These are phyloP conservation scores for Musa itinerans DNA, from an alignment of 176 grass and related monocot genomes.

Conservation along the genomic window DNA sequence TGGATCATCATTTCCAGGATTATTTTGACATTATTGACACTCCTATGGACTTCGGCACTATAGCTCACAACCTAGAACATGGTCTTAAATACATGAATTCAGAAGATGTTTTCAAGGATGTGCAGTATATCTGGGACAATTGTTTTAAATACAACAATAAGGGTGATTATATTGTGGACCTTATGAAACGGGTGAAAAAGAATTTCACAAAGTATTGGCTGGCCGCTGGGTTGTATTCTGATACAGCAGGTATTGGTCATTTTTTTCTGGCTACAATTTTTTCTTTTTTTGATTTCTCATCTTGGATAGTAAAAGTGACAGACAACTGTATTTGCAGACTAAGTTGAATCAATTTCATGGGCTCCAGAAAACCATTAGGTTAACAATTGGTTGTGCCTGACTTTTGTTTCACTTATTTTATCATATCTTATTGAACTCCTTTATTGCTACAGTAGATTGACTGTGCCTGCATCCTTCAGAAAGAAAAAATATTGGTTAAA, in stretches of 20 bases:
- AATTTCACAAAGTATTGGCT: slow-evolving; percentile 87
- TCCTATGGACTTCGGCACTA: slow-evolving; percentile 98
- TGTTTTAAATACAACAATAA: slow-evolving; percentile 94
- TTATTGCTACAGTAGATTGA: neutral
- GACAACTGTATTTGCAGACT: neutral
- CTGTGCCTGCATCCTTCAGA: too few species aligned
- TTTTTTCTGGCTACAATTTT: slow-evolving; percentile 18
- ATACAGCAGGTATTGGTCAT: slow-evolving; percentile 38
- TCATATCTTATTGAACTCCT: neutral
- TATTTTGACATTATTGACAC: slow-evolving; percentile 96
- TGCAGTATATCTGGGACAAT: slow-evolving; percentile 91
- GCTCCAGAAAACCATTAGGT: neutral
- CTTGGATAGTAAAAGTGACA: neutral
- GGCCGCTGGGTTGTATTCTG: slow-evolving; percentile 70
- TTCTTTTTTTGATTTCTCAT: neutral
- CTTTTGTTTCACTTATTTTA: neutral
- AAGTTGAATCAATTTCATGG: too few species aligned
- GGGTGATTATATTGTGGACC: slow-evolving; percentile 92
- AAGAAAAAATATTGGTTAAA: neutral
- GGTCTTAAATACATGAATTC: slow-evolving; percentile 85
- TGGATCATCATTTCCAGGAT: slow-evolving; percentile 40
- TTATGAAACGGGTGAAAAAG: slow-evolving; percentile 99
- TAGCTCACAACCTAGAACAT: slow-evolving; percentile 67
- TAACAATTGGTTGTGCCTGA: too few species aligned
- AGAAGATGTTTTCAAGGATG: slow-evolving; percentile 78